Evolutionary conservation across 2,329 filamentous ascomycete species (phyloP).

Genomic region (Xylariaceae sp.): DNA sequence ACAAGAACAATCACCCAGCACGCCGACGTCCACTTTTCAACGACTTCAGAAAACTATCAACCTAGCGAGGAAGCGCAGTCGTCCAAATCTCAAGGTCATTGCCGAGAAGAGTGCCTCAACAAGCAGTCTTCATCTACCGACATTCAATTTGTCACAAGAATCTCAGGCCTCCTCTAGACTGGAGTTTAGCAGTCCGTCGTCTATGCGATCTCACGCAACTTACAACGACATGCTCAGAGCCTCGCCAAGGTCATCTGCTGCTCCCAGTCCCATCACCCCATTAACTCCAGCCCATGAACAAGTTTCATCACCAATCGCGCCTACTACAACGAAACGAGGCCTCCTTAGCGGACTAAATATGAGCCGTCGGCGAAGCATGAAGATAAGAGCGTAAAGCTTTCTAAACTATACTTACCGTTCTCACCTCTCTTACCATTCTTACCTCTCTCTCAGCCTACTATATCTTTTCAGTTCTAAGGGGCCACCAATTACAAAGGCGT

Average conservation of each 20-base stretch:
- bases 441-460: conserved; percentile 1
- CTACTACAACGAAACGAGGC: conserved; percentile 27
- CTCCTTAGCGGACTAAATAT: conserved; percentile 34
- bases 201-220: conserved; percentile 34
- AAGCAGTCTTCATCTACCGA: conserved; percentile 22
- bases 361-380: conserved; percentile 39
- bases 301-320: conserved; percentile 13
- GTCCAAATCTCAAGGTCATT: conserved; percentile 39
- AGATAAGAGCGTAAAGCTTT: conserved; percentile 20
- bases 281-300: conserved; percentile 21
- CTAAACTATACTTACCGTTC: not conserved
- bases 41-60: conserved; percentile 46
- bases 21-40: conserved; percentile 45
- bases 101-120: conserved; percentile 26
- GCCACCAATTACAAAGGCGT: conserved; percentile 10
- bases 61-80: conserved; percentile 51
- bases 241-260: conserved; percentile 38
- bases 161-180: conserved; percentile 32
- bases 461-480: conserved; percentile 1
- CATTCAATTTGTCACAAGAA: conserved; percentile 19
- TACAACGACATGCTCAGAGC: conserved; percentile 45
- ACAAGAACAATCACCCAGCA: conserved; percentile 35
- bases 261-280: conserved; percentile 19
- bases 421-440: not conserved
- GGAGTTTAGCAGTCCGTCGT: conserved; percentile 22